phyloP scores from a whole-genome alignment of 2,329 filamentous ascomycete species.

The Aspergillus fumigatus region DNA sequence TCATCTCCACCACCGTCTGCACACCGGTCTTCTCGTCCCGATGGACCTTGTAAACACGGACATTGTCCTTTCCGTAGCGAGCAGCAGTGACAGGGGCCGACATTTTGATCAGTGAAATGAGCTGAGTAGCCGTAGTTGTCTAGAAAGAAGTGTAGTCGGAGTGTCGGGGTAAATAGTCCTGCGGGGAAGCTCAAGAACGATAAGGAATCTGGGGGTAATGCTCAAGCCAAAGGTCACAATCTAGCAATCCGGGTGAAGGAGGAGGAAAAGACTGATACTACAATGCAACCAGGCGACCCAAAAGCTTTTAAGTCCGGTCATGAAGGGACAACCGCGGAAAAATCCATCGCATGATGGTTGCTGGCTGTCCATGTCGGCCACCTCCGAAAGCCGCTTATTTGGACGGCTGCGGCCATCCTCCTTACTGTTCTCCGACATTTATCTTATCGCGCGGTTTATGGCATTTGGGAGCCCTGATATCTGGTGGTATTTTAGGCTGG shows the following conservation, averaged over 20 bases:
- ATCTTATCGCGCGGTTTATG: slow-evolving; percentile 25
- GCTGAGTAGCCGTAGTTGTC: neutral
- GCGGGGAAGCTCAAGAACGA: neutral
- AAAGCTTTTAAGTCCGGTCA: slow-evolving; percentile 8
- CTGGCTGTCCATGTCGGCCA: slow-evolving; percentile 26
- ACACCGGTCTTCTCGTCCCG: slow-evolving; percentile 69
- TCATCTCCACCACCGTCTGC: slow-evolving; percentile 92
- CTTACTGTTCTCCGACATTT: slow-evolving; percentile 3
- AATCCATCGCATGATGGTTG: slow-evolving; percentile 14
- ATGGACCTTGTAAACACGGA: slow-evolving; percentile 94
- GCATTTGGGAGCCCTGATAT: neutral
- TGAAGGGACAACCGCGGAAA: slow-evolving; percentile 8
- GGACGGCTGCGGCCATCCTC: slow-evolving; percentile 22
- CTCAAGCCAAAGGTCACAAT: neutral
- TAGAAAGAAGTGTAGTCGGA: neutral
- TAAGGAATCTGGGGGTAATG: neutral
- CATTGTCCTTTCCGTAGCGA: slow-evolving; percentile 74
- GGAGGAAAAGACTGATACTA: neutral
- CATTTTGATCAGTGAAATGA: slow-evolving; percentile 21
- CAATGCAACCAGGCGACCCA: neutral
- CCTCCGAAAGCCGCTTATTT: slow-evolving; percentile 33
- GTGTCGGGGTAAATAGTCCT: neutral
- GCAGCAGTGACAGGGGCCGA: slow-evolving; percentile 40
- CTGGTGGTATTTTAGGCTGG: neutral
- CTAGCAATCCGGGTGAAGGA: neutral